Base-by-base conservation (phyloP, 345 rosid genomes). In the Gossypium sturtianum region DNA sequence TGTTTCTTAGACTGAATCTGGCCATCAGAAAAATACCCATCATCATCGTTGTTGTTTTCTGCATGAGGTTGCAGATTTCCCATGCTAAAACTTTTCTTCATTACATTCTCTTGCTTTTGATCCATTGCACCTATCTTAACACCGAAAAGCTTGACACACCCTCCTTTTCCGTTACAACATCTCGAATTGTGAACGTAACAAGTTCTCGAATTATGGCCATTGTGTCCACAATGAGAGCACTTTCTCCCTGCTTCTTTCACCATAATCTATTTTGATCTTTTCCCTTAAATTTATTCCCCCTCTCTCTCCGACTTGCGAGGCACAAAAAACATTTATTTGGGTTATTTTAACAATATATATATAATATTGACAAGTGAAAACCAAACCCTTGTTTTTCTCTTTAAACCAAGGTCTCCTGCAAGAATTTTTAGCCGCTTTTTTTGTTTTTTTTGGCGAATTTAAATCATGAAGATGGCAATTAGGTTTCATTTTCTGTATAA, bases 1-100 rank as follows among this genome's bases (percentile, higher is more conserved):
- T 20, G 0, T 22, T 11, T 57, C 6, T 57, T 57, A 3, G 61
- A 22, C 22, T 57, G 29, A 22, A 57, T 69, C 72, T 74, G 82
- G 12, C 89, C 89, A 43, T 88, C 90, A 12, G 95, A 90, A 0
- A 73, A 74, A 75, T 84, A 88, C 4, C 84, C 90, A 19, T 62
- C 19, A 22, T 62, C 19, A 19, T 58, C 84, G 2, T 17, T 67
- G 12, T 75, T 66, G 62, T 22, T 58, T 20, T 79, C 85, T n/a
- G 41, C 65, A 3, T 43, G 52, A 17, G 81, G 64, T 13, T 34
- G 82, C 9, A 90, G 75, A 71, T 78, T 81, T 20, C 83, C 88
- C 75, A 90, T 29, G 72, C 95, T 87, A 2, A 65, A 58, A 72
- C 90, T 84, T 75, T 72, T 87, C 58, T 75, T 84, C 66, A 86